Base-by-base conservation (phyloP, 2,329 filamentous ascomycete genomes). In the Fusarium fracticaudum region DNA sequence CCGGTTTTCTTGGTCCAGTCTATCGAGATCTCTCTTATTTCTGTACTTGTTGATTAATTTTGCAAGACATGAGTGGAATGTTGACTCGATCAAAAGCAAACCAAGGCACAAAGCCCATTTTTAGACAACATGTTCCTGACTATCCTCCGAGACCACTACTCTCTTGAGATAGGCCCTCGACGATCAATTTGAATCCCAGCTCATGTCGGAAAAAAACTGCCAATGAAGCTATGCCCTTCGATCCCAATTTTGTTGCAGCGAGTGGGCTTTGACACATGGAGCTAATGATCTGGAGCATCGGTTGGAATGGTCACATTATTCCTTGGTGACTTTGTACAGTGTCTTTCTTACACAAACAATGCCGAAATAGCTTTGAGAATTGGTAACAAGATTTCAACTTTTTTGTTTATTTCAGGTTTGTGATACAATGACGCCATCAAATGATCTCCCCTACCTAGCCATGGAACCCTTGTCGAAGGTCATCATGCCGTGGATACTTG, bases 51-150 rank as follows among this genome's bases (percentile, higher is more conserved):
- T 35, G 11, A 47, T 26, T 26, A n/a, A 35, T 26, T 26, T 54
- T 29, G 33, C 29, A 15, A 47, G 20, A 18, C 31, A 26, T 24
- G 35, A 33, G 24, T 48, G 35, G 26, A 41, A 53, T 65, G 31
- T 26, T 41, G 29, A 50, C 58, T 63, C 40, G n/a, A 63, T 45
- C 20, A 40, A 45, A 29, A 45, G 37, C 20, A 51, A 54, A 33
- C 40, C 45, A 59, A 43, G 47, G 41, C 50, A 58, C 47, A 40
- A 48, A 35, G 18, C 26, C 60, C 63, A 67, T 64, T 60, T 58
- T 75, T 70, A 69, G 62, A 37, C 68, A 58, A 61, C 66, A 67
- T 67, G 76, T 78, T 78, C 76, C 76, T 78, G 76, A 74, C 75
- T 78, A 78, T 78, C 44, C 41, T 31, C 61, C 57, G 51, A 62